Conservation (phyloP, 1,284 basidiomycete genomes). For the Peniophora sp. region DNA sequence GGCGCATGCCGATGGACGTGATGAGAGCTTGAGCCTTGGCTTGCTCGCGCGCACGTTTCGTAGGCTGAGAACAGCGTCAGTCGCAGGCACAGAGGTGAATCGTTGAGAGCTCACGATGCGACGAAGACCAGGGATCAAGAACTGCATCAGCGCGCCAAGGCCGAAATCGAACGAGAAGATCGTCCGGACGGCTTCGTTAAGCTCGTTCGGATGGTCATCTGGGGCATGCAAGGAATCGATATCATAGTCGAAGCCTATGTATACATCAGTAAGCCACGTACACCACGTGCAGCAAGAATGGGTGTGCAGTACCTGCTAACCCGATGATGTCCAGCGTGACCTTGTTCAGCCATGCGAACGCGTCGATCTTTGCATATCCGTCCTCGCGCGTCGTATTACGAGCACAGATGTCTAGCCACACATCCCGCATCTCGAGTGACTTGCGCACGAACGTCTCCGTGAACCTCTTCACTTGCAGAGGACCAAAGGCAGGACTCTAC, state of each 20-base stretch:
- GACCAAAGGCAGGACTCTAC: conserved; percentile 28
- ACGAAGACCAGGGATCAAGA: not conserved
- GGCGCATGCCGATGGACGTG: conserved; percentile 27
- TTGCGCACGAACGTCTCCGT: conserved; percentile 26
- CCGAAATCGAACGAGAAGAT: conserved; percentile 11
- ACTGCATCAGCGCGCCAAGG: conserved; percentile 12
- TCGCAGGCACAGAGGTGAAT: not conserved
- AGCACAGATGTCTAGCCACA: conserved; percentile 6
- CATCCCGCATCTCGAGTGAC: conserved; percentile 20
- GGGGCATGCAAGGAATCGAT: conserved; percentile 22
- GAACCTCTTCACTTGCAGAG: conserved; percentile 22
- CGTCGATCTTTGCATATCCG: conserved; percentile 24
- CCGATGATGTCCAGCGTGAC: conserved; percentile 46
- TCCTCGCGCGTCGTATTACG: conserved; percentile 1
- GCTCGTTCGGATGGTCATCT: conserved; percentile 18
- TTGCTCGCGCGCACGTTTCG: not conserved
- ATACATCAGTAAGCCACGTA: not conserved
- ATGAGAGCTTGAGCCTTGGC: not conserved
- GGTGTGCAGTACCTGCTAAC: conserved; percentile 26
- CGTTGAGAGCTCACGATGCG: not conserved
- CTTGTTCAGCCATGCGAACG: conserved; percentile 32
- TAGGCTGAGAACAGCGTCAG: not conserved
- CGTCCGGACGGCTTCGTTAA: conserved; percentile 20
- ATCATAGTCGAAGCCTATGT: conserved; percentile 31
- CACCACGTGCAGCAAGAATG: not conserved